A percentile compares a stretch with the other conserved stretches of the same genome.
Evolutionary conservation across 768 basidiomycete genomes (phyloP).

Genomic region (Cyathus striatus): DNA sequence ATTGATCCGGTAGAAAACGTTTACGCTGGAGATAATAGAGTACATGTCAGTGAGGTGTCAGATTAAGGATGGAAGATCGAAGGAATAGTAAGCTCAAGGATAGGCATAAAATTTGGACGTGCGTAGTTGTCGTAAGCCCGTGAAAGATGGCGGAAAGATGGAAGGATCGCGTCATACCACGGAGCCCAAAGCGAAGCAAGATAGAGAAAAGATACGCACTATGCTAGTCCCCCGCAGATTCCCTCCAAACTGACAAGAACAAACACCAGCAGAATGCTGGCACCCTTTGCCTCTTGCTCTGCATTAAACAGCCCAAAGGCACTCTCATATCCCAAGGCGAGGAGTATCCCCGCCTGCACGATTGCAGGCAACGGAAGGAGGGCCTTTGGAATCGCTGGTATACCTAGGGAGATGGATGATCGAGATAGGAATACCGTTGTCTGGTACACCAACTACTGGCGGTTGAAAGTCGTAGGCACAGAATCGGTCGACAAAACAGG

Average conservation of each 20-base stretch:
- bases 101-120: too few species aligned
- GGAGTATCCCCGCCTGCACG: constrained; percentile 63
- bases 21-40: constrained; percentile 52
- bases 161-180: too few species aligned
- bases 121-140: too few species aligned
- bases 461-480: neutral
- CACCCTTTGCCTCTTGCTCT: constrained; percentile 18
- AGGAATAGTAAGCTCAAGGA: too few species aligned
- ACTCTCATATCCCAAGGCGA: constrained; percentile 59
- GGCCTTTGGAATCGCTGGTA: constrained; percentile 69
- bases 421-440: constrained; percentile 91
- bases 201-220: constrained; percentile 47
- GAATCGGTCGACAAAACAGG: neutral
- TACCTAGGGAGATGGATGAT: constrained; percentile 80
- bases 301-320: constrained; percentile 57
- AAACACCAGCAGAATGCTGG: constrained; percentile 64
- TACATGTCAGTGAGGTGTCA: constrained; percentile 1
- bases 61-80: too few species aligned
- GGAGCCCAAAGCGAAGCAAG: too few species aligned
- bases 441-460: constrained; percentile 73
- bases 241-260: constrained; percentile 83
- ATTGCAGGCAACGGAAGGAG: constrained; percentile 75
- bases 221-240: constrained; percentile 87
- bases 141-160: too few species aligned
- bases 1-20: constrained; percentile 80